phyloP scores from a whole-genome alignment of 257 asterid species.

The Solanum sparsipilum region DNA sequence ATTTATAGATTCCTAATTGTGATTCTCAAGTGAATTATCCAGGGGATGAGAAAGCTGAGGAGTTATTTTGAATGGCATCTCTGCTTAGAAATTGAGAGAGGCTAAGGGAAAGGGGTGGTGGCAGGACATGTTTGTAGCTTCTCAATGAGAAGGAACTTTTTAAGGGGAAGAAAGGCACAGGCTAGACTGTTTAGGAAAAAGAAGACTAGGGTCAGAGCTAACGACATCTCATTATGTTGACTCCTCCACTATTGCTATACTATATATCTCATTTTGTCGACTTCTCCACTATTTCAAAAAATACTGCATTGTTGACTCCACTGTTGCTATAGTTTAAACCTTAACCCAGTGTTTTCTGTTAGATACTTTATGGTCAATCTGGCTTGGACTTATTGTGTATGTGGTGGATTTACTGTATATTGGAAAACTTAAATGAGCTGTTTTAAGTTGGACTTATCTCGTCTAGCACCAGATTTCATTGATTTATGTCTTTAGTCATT shows the following conservation, averaged over 20 bases:
- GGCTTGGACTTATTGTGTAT: background rate
- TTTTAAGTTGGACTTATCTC: background rate
- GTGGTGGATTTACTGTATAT: background rate
- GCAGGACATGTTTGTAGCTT: background rate
- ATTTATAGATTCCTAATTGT: background rate
- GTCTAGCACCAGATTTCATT: background rate
- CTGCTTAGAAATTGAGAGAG: background rate
- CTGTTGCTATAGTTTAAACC: background rate
- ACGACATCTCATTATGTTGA: background rate
- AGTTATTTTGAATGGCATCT: background rate
- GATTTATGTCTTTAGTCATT: background rate
- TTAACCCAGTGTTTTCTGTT: background rate
- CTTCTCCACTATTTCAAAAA: background rate
- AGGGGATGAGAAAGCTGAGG: background rate
- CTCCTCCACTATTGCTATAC: background rate
- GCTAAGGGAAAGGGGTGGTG: background rate
- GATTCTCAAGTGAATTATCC: background rate
- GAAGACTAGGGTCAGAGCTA: background rate
- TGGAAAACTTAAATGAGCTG: background rate
- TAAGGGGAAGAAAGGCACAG: background rate
- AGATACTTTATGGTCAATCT: background rate
- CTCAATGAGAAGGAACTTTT: background rate
- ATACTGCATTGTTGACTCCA: background rate
- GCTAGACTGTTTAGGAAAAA: background rate
- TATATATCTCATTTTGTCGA: background rate